phyloP scores from a whole-genome alignment of 2,329 filamentous ascomycete species.

The Penicillium thymicola region DNA sequence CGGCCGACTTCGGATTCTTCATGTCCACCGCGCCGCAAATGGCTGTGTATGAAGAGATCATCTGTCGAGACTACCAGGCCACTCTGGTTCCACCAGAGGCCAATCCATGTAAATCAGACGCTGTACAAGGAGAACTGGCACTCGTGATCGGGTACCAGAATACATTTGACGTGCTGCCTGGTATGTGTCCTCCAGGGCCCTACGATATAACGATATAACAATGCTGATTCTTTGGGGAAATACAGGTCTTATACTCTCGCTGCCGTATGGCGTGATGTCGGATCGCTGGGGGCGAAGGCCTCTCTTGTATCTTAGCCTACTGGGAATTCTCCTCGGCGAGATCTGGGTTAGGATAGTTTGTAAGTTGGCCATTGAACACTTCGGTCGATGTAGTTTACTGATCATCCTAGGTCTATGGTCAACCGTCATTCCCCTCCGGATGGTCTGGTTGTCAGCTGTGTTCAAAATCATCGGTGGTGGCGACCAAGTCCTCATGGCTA shows the following conservation, averaged over 20 bases:
- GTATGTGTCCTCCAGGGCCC: constrained; percentile 5
- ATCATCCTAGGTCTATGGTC: constrained; percentile 17
- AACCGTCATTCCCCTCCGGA: constrained; percentile 23
- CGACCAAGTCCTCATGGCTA: constrained; percentile 18
- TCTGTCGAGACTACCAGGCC: constrained; percentile 23
- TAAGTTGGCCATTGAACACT: constrained; percentile 10
- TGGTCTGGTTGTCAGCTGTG: constrained; percentile 26
- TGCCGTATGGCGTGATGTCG: constrained; percentile 30
- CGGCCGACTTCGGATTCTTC: constrained; percentile 22
- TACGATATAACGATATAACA: not conserved
- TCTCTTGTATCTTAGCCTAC: constrained; percentile 20
- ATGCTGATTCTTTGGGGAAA: not conserved
- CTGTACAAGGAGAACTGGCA: constrained; percentile 31
- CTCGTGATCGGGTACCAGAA: constrained; percentile 30
- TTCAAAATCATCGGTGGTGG: constrained; percentile 28
- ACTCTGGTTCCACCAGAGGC: not conserved
- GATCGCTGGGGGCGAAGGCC: constrained; percentile 31
- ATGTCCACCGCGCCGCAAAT: constrained; percentile 25
- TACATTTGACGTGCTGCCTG: constrained; percentile 23
- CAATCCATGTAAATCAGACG: constrained; percentile 30
- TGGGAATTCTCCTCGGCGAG: constrained; percentile 24
- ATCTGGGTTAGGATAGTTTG: constrained; percentile 29
- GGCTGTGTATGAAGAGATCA: constrained; percentile 28
- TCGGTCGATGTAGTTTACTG: not conserved
- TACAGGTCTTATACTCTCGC: constrained; percentile 26